Conservation (phyloP, 768 basidiomycete species). For the Naganishia onofrii region DNA sequence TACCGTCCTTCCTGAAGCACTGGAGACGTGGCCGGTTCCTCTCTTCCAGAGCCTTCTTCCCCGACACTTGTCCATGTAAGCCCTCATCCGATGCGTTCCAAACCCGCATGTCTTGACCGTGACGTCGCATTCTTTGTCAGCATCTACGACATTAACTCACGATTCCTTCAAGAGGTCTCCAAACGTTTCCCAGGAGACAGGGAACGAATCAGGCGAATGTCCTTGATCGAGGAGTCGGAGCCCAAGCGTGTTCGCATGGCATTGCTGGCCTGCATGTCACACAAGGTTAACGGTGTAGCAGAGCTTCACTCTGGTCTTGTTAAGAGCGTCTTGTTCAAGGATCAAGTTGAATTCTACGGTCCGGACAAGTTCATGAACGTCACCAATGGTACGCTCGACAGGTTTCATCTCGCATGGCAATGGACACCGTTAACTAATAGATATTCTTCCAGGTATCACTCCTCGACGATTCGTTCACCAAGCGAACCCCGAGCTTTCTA, state of each 20-base stretch:
- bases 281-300: slow-evolving; percentile 77
- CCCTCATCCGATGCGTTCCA: neutral
- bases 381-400: slow-evolving; percentile 68
- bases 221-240: slow-evolving; percentile 87
- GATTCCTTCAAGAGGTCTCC: slow-evolving; percentile 67
- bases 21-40: slow-evolving; percentile 82
- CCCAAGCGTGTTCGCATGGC: slow-evolving; percentile 69
- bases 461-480: slow-evolving; percentile 65
- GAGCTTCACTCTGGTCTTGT: slow-evolving; percentile 92
- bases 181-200: slow-evolving; percentile 83
- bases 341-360: slow-evolving; percentile 91
- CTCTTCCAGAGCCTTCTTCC: slow-evolving; percentile 81
- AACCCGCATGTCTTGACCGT: slow-evolving; percentile 38
- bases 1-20: slow-evolving; percentile 69
- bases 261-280: slow-evolving; percentile 74
- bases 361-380: slow-evolving; percentile 63
- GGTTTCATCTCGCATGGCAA: slow-evolving; percentile 52
- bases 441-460: slow-evolving; percentile 60
- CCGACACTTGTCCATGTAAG: slow-evolving; percentile 54
- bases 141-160: slow-evolving; percentile 35
- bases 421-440: slow-evolving; percentile 44
- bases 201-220: slow-evolving; percentile 78
- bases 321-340: slow-evolving; percentile 60
- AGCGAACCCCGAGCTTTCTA: slow-evolving; percentile 85
- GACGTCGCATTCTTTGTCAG: slow-evolving; percentile 36